phyloP scores from a whole-genome alignment of 2,329 filamentous ascomycete species.

The Zasmidium citrigriseum region DNA sequence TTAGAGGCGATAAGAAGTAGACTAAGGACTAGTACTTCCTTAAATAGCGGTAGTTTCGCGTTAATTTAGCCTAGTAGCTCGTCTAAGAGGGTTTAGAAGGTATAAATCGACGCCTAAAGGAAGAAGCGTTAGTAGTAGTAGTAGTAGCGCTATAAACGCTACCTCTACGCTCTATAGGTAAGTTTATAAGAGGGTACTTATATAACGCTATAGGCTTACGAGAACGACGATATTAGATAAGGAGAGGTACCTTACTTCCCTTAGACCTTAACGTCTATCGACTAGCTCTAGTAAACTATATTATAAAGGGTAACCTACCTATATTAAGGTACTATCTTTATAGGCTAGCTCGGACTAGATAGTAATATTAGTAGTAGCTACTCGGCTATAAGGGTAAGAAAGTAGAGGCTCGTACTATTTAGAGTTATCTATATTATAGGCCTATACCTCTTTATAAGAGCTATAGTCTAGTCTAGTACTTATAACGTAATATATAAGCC shows the following conservation, averaged over 20 bases:
- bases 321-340: neutral
- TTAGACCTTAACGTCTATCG: neutral
- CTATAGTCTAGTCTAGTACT: neutral
- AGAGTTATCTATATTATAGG: neutral
- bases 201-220: neutral
- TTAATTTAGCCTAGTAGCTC: constrained; percentile 12
- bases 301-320: neutral
- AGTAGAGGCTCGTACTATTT: neutral
- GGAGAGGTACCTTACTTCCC: neutral
- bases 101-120: constrained; percentile 1
- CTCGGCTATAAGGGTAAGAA: neutral
- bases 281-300: neutral
- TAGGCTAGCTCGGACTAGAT: neutral
- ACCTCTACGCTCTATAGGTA: constrained; percentile 5
- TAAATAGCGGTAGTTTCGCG: constrained; percentile 28
- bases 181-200: constrained; percentile 12
- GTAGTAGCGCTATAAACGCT: constrained; percentile 7
- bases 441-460: neutral
- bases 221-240: neutral
- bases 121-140: too few relatives aligned
- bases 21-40: constrained; percentile 23
- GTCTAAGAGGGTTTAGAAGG: constrained; percentile 9
- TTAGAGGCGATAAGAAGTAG: constrained; percentile 15
- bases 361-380: neutral
- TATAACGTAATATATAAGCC: neutral